Percentiles rank a stretch among this genome's conserved stretches.
phyloP scores from a whole-genome alignment of 139 green algal genomes.

The Monoraphidium neglectum region DNA sequence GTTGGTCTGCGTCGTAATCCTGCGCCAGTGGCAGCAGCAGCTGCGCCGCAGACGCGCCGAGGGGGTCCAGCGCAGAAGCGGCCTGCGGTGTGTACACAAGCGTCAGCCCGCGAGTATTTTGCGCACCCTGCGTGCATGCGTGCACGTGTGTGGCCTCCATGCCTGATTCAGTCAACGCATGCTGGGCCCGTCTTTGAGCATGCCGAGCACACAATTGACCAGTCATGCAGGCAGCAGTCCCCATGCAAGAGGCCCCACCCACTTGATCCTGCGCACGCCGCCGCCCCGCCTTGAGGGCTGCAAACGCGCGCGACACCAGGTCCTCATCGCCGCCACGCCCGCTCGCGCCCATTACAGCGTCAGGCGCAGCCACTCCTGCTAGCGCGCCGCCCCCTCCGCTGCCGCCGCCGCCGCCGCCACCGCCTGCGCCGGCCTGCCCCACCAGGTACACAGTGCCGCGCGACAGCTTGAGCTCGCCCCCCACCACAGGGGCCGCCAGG shows the following conservation, averaged over 20 bases:
- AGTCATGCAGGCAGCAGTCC: too few relatives aligned
- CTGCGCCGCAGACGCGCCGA: too few relatives aligned
- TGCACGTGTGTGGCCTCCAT: too few relatives aligned
- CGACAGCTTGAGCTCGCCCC: constrained; percentile 65
- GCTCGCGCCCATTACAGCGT: not conserved
- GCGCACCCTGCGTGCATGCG: too few relatives aligned
- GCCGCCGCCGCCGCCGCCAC: not conserved
- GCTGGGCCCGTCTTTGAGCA: too few relatives aligned
- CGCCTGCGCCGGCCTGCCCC: constrained; percentile 34
- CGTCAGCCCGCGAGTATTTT: too few relatives aligned
- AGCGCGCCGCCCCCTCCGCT: not conserved
- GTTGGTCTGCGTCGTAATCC: too few relatives aligned
- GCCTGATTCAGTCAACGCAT: too few relatives aligned
- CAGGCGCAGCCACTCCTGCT: not conserved
- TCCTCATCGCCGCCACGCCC: constrained; percentile 13
- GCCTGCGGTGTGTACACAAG: not conserved
- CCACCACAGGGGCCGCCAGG: constrained; percentile 64
- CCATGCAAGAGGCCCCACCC: too few relatives aligned
- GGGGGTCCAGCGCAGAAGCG: not conserved
- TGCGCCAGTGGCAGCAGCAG: too few relatives aligned
- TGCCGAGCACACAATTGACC: too few relatives aligned
- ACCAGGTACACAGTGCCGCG: constrained; percentile 68
- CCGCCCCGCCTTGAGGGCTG: constrained; percentile 61
- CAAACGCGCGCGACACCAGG: constrained; percentile 67
- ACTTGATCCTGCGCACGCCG: not conserved